Base-by-base conservation (phyloP, 2,329 filamentous ascomycete species). In the Erysiphe pulchra region DNA sequence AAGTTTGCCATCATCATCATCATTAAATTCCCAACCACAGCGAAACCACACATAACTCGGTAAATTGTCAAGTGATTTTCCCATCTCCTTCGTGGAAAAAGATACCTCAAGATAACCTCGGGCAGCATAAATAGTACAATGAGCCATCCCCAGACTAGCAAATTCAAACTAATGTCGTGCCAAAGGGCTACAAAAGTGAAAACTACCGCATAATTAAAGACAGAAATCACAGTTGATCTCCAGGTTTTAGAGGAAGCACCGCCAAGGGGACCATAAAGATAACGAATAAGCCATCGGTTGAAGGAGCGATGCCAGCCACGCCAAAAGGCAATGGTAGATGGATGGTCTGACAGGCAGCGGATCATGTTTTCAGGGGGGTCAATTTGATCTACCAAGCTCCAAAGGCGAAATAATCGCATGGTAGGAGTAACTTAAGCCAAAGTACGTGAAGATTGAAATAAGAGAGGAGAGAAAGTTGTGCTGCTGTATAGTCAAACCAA, bases 351-450 rank as follows among this genome's bases (percentile, higher is more conserved):
- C 63, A 94, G 84, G 62, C 92, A 98, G 53, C 90, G 81, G 46
- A 94, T 73, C 84, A 98, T 94, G 64, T 98, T 98, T 63, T 98
- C 90, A 0, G 90, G 87, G 0, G 90, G 84, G 57, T 98, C 90
- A 53, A 98, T 75, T 49, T 82, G 83, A 59, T 98, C 90, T 14
- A 86, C 59, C 4, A 98, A 70, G 0, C 83, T 70, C 90, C 90
- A 98, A n/a, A 98, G 74, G 4, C 92, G 81, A 71, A 95, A 95
- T 60, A 95, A 79, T n/a, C 90, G 80, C 87, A 98, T 0, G 90
- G 90, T 8, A 98, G 74, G 4, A 98, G 75, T 1, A 98, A 75
- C 60, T 98, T 98, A 42, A 98, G 70, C 92, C 92, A 98, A 60
- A 98, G 92, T 58, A 94, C 75, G 63, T 93, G 83, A 12, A 98